Evolutionary conservation across 2,329 filamentous ascomycete species (phyloP).

Genomic region (Arthrobotrys musiformis): DNA sequence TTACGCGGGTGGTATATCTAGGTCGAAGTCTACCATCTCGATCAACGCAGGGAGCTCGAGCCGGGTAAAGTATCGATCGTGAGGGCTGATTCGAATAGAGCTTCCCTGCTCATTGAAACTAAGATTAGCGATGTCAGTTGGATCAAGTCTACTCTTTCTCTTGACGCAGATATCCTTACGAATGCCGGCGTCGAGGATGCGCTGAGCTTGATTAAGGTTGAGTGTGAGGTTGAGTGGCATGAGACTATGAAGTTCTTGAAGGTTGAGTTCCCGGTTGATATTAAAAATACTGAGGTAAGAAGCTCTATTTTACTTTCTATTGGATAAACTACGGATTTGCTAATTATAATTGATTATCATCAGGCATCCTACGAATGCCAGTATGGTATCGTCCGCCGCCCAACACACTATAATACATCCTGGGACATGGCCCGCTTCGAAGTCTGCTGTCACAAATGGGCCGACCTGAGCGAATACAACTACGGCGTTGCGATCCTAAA

Average conservation of each 20-base stretch:
- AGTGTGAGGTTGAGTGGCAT: conserved; percentile 92
- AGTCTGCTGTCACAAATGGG: conserved; percentile 94
- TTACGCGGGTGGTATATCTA: conserved; percentile 78
- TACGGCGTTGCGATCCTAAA: conserved; percentile 95
- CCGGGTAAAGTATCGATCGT: conserved; percentile 76
- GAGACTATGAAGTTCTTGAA: conserved; percentile 98
- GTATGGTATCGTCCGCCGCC: conserved; percentile 85
- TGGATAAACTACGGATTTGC: neutral
- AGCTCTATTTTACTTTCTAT: neutral
- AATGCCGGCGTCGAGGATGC: conserved; percentile 69
- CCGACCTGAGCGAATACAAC: conserved; percentile 85
- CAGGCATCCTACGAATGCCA: conserved; percentile 81
- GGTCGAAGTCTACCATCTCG: conserved; percentile 93
- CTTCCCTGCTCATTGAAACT: conserved; percentile 83
- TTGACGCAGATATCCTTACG: conserved; percentile 68
- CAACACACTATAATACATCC: conserved; percentile 96
- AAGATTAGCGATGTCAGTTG: conserved; percentile 88
- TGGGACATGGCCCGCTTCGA: conserved; percentile 99
- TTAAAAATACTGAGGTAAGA: conserved; percentile 90
- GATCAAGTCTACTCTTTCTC: conserved; percentile 84
- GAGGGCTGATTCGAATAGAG: conserved; percentile 77
- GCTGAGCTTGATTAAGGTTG: conserved; percentile 78
- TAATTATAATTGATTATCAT: neutral
- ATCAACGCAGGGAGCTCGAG: conserved; percentile 81
- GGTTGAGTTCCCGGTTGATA: conserved; percentile 94